Evolutionary conservation across 371 early-diverging fungal species (phyloP).

Genomic region (Lichtheimia corymbifera): DNA sequence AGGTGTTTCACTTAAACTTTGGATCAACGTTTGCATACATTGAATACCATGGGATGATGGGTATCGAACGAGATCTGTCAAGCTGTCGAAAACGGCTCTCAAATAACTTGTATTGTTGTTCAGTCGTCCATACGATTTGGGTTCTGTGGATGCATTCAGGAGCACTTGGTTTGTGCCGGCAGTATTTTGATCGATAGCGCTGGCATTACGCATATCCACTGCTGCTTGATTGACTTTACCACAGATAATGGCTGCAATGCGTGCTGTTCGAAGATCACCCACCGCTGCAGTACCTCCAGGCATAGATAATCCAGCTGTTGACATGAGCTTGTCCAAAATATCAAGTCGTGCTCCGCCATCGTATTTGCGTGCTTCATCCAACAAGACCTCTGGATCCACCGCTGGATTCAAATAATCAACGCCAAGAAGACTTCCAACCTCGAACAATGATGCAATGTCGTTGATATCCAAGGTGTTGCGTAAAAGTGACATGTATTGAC

Average conservation of each 20-base stretch:
- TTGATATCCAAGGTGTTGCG: conserved; percentile 2
- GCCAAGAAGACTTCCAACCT: conserved; percentile 29
- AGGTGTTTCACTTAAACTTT: conserved; percentile 31
- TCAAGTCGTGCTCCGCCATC: conserved; percentile 12
- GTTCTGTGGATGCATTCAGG: conserved; percentile 38
- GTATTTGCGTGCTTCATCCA: conserved; percentile 23
- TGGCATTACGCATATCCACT: conserved; percentile 9
- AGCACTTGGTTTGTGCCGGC: conserved; percentile 5
- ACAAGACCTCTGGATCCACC: conserved; percentile 11
- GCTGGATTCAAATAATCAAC: conserved; percentile 26
- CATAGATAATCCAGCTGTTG: conserved; percentile 22
- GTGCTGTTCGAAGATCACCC: conserved; percentile 39
- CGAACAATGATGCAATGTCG: conserved; percentile 29
- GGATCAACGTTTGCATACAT: conserved; percentile 17
- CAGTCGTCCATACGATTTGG: conserved; percentile 50
- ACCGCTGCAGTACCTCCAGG: conserved; percentile 13
- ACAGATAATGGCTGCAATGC: conserved; percentile 39
- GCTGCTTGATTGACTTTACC: conserved; percentile 31
- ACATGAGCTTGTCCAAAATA: conserved; percentile 21
- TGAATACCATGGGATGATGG: background rate
- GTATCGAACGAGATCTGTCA: conserved; percentile 9
- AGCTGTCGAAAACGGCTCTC: conserved; percentile 48
- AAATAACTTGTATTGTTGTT: conserved; percentile 54
- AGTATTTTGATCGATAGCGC: conserved; percentile 1
- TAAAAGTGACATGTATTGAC: background rate